phyloP scores from a whole-genome alignment of 371 early-diverging fungal species.

The Mucor circinelloides region DNA sequence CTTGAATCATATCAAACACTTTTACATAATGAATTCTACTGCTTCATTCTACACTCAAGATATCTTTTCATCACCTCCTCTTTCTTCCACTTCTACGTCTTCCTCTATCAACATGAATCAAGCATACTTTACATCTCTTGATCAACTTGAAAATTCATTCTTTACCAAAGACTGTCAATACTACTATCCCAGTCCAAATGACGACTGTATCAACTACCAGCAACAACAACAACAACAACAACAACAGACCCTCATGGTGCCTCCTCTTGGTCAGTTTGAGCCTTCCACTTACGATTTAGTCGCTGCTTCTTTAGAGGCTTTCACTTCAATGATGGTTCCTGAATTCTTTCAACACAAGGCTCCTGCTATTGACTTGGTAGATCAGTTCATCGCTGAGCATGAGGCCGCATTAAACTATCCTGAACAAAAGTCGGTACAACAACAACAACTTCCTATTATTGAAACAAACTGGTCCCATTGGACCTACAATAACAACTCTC shows the following conservation, averaged over 20 bases:
- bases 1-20: background rate
- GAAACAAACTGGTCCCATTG: conserved; percentile 30
- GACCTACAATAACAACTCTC: conserved; percentile 25
- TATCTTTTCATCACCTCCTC: conserved; percentile 16
- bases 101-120: conserved; percentile 10
- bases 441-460: background rate
- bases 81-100: background rate
- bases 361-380: conserved; percentile 21
- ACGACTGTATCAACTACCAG: background rate
- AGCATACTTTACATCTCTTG: conserved; percentile 24
- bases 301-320: background rate
- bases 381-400: conserved; percentile 35
- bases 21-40: background rate
- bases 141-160: conserved; percentile 11
- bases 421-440: conserved; percentile 5
- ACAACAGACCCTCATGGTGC: conserved; percentile 21
- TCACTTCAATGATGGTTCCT: conserved; percentile 9
- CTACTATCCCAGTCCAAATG: conserved; percentile 25
- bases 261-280: conserved; percentile 25
- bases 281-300: background rate
- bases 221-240: conserved; percentile 7
- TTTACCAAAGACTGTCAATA: background rate
- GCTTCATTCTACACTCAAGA: conserved; percentile 10
- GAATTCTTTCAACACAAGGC: conserved; percentile 8
- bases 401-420: conserved; percentile 24